Conservation (phyloP, 352 stramenopile species). For the Phytophthora meadii region DNA sequence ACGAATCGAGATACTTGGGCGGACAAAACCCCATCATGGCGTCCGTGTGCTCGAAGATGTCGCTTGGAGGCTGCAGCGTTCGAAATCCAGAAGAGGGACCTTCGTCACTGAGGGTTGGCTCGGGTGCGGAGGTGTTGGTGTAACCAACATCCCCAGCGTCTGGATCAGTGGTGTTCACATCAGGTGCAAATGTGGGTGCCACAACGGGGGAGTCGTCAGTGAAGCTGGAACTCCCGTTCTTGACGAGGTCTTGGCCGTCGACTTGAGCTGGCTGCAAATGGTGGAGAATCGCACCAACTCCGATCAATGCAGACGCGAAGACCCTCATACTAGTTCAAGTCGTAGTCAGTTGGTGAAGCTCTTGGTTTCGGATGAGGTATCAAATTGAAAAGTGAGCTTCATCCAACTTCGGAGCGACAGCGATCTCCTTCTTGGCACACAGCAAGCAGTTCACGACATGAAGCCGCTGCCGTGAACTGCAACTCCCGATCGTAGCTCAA, state of each 20-base stretch:
- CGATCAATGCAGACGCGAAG: slow-evolving; percentile 25
- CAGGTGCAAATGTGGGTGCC: slow-evolving; percentile 14
- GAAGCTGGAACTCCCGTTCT: slow-evolving; percentile 23
- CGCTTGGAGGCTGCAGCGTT: slow-evolving; percentile 38
- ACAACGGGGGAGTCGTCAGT: slow-evolving; percentile 19
- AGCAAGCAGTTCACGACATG: neutral
- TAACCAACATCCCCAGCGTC: slow-evolving; percentile 2
- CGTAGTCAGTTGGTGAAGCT: slow-evolving; percentile 9
- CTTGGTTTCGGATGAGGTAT: slow-evolving; percentile 20
- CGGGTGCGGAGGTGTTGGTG: slow-evolving; percentile 8
- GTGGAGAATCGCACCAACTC: slow-evolving; percentile 27
- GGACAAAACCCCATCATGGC: slow-evolving; percentile 59
- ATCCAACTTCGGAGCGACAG: neutral
- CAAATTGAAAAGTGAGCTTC: slow-evolving; percentile 45
- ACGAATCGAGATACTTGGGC: slow-evolving; percentile 58
- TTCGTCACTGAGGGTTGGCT: slow-evolving; percentile 14
- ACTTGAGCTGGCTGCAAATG: slow-evolving; percentile 21
- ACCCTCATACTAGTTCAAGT: slow-evolving; percentile 38
- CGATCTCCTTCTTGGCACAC: neutral
- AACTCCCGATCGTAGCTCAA: slow-evolving; percentile 14
- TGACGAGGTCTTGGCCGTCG: slow-evolving; percentile 16
- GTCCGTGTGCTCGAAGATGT: slow-evolving; percentile 59
- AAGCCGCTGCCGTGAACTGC: no score
- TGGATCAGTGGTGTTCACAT: slow-evolving; percentile 9
- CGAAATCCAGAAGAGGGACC: slow-evolving; percentile 22